Percentiles rank a stretch among this genome's conserved stretches.
phyloP scores from a whole-genome alignment of 139 green algal species.

The Picochlorum sp. region DNA sequence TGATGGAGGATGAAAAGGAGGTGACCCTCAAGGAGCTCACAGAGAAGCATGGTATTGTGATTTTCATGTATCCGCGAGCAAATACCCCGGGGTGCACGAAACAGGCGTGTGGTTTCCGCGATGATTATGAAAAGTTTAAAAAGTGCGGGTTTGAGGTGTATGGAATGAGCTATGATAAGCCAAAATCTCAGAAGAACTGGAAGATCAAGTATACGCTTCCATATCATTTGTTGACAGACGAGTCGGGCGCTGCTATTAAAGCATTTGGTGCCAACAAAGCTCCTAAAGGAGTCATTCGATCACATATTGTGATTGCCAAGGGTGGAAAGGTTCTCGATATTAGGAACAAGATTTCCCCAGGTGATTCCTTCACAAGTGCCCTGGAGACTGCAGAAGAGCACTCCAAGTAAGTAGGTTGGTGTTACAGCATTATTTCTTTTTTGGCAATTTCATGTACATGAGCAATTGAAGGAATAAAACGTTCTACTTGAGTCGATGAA shows the following conservation, averaged over 20 bases:
- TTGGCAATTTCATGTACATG: background rate
- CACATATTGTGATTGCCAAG: conserved; percentile 20
- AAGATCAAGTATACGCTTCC: conserved; percentile 31
- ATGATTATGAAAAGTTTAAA: conserved; percentile 16
- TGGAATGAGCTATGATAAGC: conserved; percentile 41
- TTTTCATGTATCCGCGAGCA: conserved; percentile 39
- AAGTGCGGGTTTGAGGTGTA: conserved; percentile 28
- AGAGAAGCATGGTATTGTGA: conserved; percentile 18
- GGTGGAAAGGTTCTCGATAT: conserved; percentile 24
- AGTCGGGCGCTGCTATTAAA: conserved; percentile 16
- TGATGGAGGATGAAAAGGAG: conserved; percentile 13
- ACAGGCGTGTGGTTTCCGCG: conserved; percentile 38
- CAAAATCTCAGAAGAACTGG: conserved; percentile 37
- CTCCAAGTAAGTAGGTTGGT: background rate
- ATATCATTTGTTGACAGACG: conserved; percentile 38
- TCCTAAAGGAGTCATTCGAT: conserved; percentile 21
- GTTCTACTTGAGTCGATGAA: conserved; percentile 33
- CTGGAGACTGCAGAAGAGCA: conserved; percentile 6
- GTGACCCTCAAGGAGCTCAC: conserved; percentile 15
- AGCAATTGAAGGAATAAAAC: background rate
- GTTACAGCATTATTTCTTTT: conserved; percentile 4
- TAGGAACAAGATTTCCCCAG: conserved; percentile 23
- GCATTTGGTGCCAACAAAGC: conserved; percentile 25
- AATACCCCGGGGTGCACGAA: conserved; percentile 36
- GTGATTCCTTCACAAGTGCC: conserved; percentile 20